These are phyloP conservation scores for Aspergillus sp. DNA, from an alignment of 2,329 filamentous ascomycete species.

Conservation along the genomic window DNA sequence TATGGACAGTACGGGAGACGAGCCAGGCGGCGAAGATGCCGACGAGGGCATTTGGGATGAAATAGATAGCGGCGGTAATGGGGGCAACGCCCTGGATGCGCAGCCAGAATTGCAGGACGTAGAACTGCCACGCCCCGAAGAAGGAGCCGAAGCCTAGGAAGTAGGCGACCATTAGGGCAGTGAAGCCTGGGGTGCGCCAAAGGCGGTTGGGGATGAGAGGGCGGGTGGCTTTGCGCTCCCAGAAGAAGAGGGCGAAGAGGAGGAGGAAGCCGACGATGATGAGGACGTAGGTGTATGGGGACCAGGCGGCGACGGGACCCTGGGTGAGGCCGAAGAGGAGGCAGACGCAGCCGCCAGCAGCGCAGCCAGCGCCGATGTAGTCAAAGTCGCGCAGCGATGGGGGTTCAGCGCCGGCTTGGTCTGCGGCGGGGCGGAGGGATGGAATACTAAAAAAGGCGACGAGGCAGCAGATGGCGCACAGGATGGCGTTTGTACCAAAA, in stretches of 20 bases:
- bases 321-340: slow-evolving; percentile 60
- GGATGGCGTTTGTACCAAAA: slow-evolving; percentile 45
- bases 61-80: slow-evolving; percentile 45
- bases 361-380: slow-evolving; percentile 46
- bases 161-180: slow-evolving; percentile 45
- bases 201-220: slow-evolving; percentile 49
- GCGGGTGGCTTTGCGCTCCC: slow-evolving; percentile 44
- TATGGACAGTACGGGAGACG: slow-evolving; percentile 48
- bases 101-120: slow-evolving; percentile 42
- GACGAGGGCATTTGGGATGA: slow-evolving; percentile 47
- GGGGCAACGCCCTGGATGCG: slow-evolving; percentile 40
- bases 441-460: slow-evolving; percentile 45
- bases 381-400: slow-evolving; percentile 34
- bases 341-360: slow-evolving; percentile 53
- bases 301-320: slow-evolving; percentile 51
- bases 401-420: slow-evolving; percentile 28
- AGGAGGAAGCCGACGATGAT: slow-evolving; percentile 51
- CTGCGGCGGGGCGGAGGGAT: slow-evolving; percentile 31
- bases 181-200: slow-evolving; percentile 47
- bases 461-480: slow-evolving; percentile 36
- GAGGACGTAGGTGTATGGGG: slow-evolving; percentile 49
- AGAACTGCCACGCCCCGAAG: slow-evolving; percentile 43
- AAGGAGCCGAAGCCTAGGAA: slow-evolving; percentile 49
- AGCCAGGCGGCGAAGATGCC: slow-evolving; percentile 48
- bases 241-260: slow-evolving; percentile 47